A percentile compares a stretch with the other conserved stretches of the same genome.
Evolutionary conservation across 2,329 filamentous ascomycete species (phyloP).

Genomic region (Trichoderma endophyticum): DNA sequence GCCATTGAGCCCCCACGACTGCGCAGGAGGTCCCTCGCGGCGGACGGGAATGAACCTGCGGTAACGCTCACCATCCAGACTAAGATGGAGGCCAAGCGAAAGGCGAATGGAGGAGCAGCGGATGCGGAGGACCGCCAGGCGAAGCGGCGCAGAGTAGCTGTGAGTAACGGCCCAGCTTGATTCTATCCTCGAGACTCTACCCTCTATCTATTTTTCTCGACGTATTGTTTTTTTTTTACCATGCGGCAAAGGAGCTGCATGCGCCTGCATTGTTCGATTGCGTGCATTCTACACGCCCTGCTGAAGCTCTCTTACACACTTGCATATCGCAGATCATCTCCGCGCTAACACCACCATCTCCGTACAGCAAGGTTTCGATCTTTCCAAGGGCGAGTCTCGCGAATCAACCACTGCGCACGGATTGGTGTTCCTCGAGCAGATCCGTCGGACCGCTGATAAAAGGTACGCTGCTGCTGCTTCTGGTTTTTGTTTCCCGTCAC

Average conservation of each 20-base stretch:
- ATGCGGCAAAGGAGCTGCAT: neutral
- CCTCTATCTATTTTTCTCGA: neutral
- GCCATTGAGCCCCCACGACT: conserved; percentile 29
- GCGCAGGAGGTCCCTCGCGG: conserved; percentile 4
- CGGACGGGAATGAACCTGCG: conserved; percentile 29
- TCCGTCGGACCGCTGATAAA: conserved; percentile 77
- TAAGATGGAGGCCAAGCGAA: conserved; percentile 57
- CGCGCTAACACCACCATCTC: conserved; percentile 12
- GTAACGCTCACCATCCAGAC: conserved; percentile 24
- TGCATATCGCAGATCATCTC: neutral
- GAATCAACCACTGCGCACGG: conserved; percentile 71
- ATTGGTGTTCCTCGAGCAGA: conserved; percentile 68
- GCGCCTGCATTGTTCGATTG: neutral
- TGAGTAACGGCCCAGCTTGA: conserved; percentile 35
- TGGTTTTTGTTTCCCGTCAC: neutral
- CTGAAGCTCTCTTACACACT: neutral
- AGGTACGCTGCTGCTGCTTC: conserved; percentile 52
- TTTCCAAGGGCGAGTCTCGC: conserved; percentile 56
- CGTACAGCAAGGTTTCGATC: conserved; percentile 40
- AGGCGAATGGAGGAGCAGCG: conserved; percentile 45
- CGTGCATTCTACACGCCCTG: neutral
- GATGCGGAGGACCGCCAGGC: conserved; percentile 52
- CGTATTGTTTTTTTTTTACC: neutral
- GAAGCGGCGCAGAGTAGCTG: conserved; percentile 53
- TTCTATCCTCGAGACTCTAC: neutral